Conservation (phyloP, 768 basidiomycete species). For the Melanogaster broomeanus region DNA sequence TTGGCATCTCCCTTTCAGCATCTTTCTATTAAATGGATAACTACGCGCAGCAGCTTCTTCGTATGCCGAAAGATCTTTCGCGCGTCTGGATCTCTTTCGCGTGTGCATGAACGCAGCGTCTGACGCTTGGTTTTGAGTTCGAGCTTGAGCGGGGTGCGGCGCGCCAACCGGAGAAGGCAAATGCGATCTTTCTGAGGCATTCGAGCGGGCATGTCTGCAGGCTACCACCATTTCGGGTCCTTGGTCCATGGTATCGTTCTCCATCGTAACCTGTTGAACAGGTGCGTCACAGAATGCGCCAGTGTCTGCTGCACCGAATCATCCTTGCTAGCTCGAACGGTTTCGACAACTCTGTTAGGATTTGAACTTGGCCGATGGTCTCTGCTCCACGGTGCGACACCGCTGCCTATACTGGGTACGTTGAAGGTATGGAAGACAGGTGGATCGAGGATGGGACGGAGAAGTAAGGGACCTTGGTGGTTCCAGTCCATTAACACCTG, state of each 20-base stretch:
- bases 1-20: constrained; percentile 68
- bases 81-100: constrained; percentile 63
- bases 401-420: constrained; percentile 33
- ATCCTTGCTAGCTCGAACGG: constrained; percentile 80
- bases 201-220: constrained; percentile 36
- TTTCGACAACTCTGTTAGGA: constrained; percentile 66
- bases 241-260: constrained; percentile 40
- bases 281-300: constrained; percentile 65
- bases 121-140: neutral
- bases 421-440: constrained; percentile 69
- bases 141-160: neutral
- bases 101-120: constrained; percentile 10
- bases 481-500: constrained; percentile 92
- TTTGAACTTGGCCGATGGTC: constrained; percentile 78
- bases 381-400: constrained; percentile 77
- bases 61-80: constrained; percentile 54
- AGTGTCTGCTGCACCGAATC: constrained; percentile 80
- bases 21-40: constrained; percentile 54
- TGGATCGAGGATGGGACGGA: constrained; percentile 78
- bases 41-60: constrained; percentile 47
- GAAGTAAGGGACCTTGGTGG: constrained; percentile 90
- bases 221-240: constrained; percentile 40
- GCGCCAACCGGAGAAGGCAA: constrained; percentile 12
- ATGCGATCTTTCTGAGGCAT: constrained; percentile 28
- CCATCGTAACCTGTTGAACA: constrained; percentile 44